A percentile compares a stretch with the other conserved stretches of the same genome.
These are phyloP conservation scores for Trametes versicolor DNA, from an alignment of 1,284 basidiomycete genomes.

Conservation along the genomic window DNA sequence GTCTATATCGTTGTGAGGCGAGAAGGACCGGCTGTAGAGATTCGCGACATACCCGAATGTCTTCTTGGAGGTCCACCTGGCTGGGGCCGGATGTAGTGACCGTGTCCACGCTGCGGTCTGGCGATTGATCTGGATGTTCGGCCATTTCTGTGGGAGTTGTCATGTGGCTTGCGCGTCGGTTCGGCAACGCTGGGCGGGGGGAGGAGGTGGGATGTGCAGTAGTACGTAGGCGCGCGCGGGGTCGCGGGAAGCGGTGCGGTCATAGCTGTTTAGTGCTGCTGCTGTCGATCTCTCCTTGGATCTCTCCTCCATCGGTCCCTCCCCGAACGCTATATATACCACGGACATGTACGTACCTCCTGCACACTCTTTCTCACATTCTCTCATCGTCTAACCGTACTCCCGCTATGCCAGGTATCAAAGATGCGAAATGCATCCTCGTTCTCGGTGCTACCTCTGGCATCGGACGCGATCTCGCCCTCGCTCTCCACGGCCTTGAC, in stretches of 20 bases:
- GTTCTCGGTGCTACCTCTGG: slow-evolving; percentile 71
- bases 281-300: too few relatives aligned
- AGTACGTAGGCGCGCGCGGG: too few relatives aligned
- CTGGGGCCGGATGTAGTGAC: neutral
- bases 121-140: neutral
- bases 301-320: neutral
- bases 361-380: neutral
- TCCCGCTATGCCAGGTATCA: slow-evolving; percentile 53
- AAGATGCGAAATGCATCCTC: slow-evolving; percentile 64
- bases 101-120: neutral
- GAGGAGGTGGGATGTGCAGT: too few relatives aligned
- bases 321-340: slow-evolving; percentile 2
- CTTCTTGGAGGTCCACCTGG: neutral
- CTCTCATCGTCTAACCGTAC: neutral
- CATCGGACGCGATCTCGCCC: slow-evolving; percentile 68
- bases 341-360: neutral
- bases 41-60: slow-evolving; percentile 20
- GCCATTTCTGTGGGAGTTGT: neutral
- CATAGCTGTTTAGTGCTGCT: too few relatives aligned
- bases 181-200: neutral
- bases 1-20: slow-evolving; percentile 45
- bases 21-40: neutral
- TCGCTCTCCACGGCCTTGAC: slow-evolving; percentile 58
- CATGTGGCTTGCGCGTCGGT: neutral
- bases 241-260: too few relatives aligned